Base-by-base conservation (phyloP, 495 filamentous ascomycete species). In the Daldinia decipiens region DNA sequence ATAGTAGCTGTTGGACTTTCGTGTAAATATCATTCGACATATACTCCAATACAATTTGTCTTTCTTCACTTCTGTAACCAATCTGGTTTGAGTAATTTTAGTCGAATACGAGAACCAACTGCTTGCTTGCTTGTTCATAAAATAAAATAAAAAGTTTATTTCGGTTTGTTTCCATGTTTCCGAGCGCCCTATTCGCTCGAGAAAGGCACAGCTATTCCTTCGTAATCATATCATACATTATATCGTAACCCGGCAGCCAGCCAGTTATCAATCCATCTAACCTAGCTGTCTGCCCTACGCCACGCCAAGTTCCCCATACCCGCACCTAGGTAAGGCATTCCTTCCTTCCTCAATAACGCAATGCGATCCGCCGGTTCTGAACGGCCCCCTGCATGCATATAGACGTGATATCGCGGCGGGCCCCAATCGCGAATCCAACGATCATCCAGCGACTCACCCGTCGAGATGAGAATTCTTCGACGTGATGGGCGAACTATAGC, bases 181-280 rank as follows among this genome's bases (percentile, higher is more conserved):
- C 50, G 26, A 31, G 50, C 50, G 50, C 50, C 45, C 24, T 53
- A 53, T 53, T 53, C 50, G 50, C 50, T 12, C 26, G 50, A n/a
- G 50, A 24, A 47, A 17, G 24, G 50, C 24, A 53, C 24, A 31
- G 12, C 50, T 31, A 31, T 31, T 15, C 27, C 4, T 31, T 29
- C 12, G 13, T 31, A 53, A 27, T 53, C 50, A 53, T 53, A 53
- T 53, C 24, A 31, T 53, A 53, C 24, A 31, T 27, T 29, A 31
- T 5, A 31, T 53, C 50, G 27, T 53, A 53, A 53, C 50, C 26
- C 12, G 26, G 13, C 50, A 31, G 50, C 50, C 15, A 53, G 26
- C 50, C 50, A 17, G 50, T 12, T 53, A 11, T 31, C 19, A 36
- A 36, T 13, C 43, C 43, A 47, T 47, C 19, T 11, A 24, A 9